Base-by-base conservation (phyloP, 805 yeast genomes). In the Torulaspora microellipsoides region DNA sequence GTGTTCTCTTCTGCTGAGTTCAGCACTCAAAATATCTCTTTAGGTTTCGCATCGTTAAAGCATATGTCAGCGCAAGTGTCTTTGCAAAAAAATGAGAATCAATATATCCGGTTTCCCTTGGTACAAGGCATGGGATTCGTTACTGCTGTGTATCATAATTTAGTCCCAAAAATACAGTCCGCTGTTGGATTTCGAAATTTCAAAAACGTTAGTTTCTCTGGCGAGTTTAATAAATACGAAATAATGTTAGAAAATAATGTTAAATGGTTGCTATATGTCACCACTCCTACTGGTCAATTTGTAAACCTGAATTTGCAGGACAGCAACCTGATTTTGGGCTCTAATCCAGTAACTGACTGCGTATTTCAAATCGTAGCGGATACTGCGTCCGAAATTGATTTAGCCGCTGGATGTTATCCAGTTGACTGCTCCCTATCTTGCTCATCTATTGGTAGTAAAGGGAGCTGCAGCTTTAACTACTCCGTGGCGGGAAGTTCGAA, bases 101-200 rank as follows among this genome's bases (percentile, higher is more conserved):
- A 77, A 36, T 70, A 66, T 28, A 58, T 81, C 40, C 67, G 67
- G 28, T 59, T 76, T 31, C 90, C 91, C 3, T 56, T 85, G 42
- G 85, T 83, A 5, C 90, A 84, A 62, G 97, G 97, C 42, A 73
- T 74, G 74, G 96, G 96, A 6, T 80, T 85, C 49, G 77, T 85
- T 12, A 83, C 95, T 27, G 86, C 81, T 23, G 64, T 76, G 20
- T 82, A 75, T 49, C 72, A 75, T 56, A 65, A 69, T 46, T 64
- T 81, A 53, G 70, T 70, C 25, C 84, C 88, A 2, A 60, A 65
- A 46, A 51, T 84, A 20, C 71, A 73, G n/a, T 77, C 85, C 17
- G 74, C 72, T 25, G 83, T 84, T 23, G 95, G 95, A 0, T 69
- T 85, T 42, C 76, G 73, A 47, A 66, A 68, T 14, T 69, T 83